These are phyloP conservation scores for Lactarius sanguifluus DNA, from an alignment of 768 basidiomycete species.

Conservation along the genomic window DNA sequence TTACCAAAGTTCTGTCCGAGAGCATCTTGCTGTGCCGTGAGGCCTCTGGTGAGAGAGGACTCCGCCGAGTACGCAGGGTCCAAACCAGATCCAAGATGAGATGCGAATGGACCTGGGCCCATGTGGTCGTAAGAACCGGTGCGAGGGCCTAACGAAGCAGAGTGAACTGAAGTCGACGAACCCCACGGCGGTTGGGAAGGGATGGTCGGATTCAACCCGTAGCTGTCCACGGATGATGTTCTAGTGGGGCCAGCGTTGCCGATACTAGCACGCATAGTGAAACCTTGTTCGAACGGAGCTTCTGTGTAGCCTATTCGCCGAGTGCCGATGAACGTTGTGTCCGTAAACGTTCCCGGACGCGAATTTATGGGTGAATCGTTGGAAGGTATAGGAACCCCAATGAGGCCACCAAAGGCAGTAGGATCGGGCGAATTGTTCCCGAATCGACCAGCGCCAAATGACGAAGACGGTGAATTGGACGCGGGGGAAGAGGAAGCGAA, in stretches of 20 bases:
- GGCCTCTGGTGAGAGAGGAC: constrained; percentile 17
- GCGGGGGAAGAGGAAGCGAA: constrained; percentile 51
- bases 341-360: constrained; percentile 23
- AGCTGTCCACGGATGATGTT: constrained; percentile 23
- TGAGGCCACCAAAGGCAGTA: constrained; percentile 51
- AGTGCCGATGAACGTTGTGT: constrained; percentile 11
- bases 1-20: constrained; percentile 17
- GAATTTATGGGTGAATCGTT: constrained; percentile 19
- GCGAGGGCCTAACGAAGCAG: constrained; percentile 11
- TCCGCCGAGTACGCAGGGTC: constrained; percentile 23
- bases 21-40: constrained; percentile 23
- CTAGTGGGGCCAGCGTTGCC: constrained; percentile 17
- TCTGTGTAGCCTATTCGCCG: constrained; percentile 26
- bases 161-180: constrained; percentile 18
- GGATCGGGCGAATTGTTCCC: constrained; percentile 70
- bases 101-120: constrained; percentile 19
- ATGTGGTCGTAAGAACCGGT: constrained; percentile 24
- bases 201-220: constrained; percentile 22
- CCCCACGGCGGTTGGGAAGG: constrained; percentile 23
- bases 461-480: constrained; percentile 73
- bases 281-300: constrained; percentile 24
- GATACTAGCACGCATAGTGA: constrained; percentile 16
- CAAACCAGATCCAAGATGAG: constrained; percentile 16
- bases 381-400: constrained; percentile 36
- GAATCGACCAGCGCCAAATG: constrained; percentile 63